A percentile compares a stretch with the other conserved stretches of the same genome.
These are phyloP conservation scores for Nitzschia putrida DNA, from an alignment of 108 stramenopile species.

Conservation along the genomic window DNA sequence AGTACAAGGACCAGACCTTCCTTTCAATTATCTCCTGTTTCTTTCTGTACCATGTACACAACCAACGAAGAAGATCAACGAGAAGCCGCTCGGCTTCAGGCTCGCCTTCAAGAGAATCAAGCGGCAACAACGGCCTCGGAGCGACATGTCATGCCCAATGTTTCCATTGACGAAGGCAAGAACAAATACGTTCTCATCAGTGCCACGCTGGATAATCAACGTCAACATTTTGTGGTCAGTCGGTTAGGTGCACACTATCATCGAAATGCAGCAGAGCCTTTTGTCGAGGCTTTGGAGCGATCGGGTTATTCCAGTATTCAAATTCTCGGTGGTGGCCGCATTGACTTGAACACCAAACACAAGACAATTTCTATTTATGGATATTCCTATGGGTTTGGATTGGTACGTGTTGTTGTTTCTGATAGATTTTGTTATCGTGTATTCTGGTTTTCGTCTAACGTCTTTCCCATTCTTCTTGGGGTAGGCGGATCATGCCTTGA, in stretches of 20 bases:
- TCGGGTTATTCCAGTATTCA: slow-evolving; percentile 62
- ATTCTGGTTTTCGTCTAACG: too few species aligned
- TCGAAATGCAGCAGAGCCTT: slow-evolving; percentile 76
- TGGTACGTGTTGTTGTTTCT: not conserved
- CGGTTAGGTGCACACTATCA: slow-evolving; percentile 66
- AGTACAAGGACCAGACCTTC: too few species aligned
- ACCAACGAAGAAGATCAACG: slow-evolving; percentile 77
- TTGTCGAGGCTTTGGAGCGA: slow-evolving; percentile 55
- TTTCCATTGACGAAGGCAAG: slow-evolving; percentile 68
- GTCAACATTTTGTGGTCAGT: slow-evolving; percentile 65
- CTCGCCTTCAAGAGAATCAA: slow-evolving; percentile 33
- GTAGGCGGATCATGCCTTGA: slow-evolving; percentile 65
- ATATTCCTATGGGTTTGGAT: slow-evolving; percentile 79
- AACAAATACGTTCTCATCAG: slow-evolving; percentile 82
- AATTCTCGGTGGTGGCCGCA: slow-evolving; percentile 77
- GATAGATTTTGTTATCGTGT: not conserved
- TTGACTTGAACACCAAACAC: slow-evolving; percentile 44
- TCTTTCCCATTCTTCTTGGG: too few species aligned
- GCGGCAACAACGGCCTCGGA: slow-evolving; percentile 2
- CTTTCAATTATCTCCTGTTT: not conserved
- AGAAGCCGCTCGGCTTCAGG: slow-evolving; percentile 62
- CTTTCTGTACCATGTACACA: slow-evolving; percentile 35
- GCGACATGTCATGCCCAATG: slow-evolving; percentile 48
- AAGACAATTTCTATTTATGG: slow-evolving; percentile 73
- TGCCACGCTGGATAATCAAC: slow-evolving; percentile 29